phyloP scores from a whole-genome alignment of 1,284 basidiomycete genomes.

The Trametes sp. region DNA sequence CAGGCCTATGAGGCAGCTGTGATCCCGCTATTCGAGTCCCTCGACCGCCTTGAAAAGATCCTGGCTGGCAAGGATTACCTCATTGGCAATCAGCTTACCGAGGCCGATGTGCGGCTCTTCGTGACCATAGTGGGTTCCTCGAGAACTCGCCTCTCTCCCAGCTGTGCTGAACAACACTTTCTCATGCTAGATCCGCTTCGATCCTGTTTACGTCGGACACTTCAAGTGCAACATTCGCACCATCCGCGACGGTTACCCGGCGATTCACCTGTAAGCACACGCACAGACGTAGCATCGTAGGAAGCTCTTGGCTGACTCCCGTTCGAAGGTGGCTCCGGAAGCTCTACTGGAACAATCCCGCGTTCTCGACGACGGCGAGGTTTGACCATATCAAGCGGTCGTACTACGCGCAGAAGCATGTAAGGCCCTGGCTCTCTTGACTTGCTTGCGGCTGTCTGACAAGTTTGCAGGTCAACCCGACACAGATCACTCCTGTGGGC shows the following conservation, averaged over 20 bases:
- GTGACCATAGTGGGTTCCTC: constrained; percentile 74
- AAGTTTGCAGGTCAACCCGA: constrained; percentile 55
- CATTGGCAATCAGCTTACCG: constrained; percentile 84
- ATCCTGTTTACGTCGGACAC: constrained; percentile 90
- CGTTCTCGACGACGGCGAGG: constrained; percentile 90
- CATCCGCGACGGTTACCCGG: constrained; percentile 84
- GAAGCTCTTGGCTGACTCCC: background rate
- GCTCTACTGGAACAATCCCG: constrained; percentile 91
- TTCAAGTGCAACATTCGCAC: constrained; percentile 95
- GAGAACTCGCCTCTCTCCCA: no score
- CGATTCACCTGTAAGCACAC: constrained; percentile 71
- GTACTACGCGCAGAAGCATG: constrained; percentile 59
- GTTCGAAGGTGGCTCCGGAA: constrained; percentile 78
- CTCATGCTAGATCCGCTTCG: constrained; percentile 51
- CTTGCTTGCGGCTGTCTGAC: constrained; percentile 53
- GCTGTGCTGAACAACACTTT: no score
- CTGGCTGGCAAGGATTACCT: constrained; percentile 84
- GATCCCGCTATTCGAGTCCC: constrained; percentile 71
- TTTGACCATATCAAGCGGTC: constrained; percentile 91
- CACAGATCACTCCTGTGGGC: constrained; percentile 77
- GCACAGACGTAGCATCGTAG: no score
- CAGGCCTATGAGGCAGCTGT: constrained; percentile 86
- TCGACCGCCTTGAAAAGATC: constrained; percentile 85
- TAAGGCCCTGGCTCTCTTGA: background rate
- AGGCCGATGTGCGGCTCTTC: constrained; percentile 92